Conservation (phyloP, 345 rosid species). For the Populus simonii region DNA sequence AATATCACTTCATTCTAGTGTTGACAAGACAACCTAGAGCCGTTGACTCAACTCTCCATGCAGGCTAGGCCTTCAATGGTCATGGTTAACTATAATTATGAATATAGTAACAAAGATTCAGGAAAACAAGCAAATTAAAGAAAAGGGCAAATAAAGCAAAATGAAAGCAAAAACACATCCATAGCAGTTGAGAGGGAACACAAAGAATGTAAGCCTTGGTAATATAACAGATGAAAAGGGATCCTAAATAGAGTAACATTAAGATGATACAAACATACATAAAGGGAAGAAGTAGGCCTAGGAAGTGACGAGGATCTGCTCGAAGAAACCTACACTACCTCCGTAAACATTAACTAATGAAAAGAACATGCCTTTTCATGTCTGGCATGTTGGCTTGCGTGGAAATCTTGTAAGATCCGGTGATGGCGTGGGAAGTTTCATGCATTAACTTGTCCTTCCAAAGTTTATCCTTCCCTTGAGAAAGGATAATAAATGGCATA, state of each 20-base stretch:
- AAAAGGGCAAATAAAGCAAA: no score
- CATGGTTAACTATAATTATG: no score
- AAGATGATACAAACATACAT: neutral
- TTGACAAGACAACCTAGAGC: no score
- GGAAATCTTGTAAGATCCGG: constrained; percentile 22
- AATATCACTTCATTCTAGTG: no score
- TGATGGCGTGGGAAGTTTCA: constrained; percentile 6
- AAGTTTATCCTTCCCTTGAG: neutral
- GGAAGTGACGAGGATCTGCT: neutral
- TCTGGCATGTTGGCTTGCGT: neutral
- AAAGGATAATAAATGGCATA: neutral
- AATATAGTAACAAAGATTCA: no score
- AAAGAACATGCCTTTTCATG: neutral
- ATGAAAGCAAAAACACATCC: neutral
- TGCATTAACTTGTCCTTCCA: neutral
- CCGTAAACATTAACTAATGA: neutral
- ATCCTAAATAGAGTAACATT: neutral
- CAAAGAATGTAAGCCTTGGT: neutral
- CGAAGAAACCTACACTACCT: neutral
- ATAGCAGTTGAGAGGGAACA: neutral
- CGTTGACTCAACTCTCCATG: no score
- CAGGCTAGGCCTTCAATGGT: no score
- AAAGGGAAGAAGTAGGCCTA: neutral
- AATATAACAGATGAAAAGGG: neutral
- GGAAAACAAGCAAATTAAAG: no score